Conservation (phyloP, 2,329 filamentous ascomycete species). For the Alternaria dauci region DNA sequence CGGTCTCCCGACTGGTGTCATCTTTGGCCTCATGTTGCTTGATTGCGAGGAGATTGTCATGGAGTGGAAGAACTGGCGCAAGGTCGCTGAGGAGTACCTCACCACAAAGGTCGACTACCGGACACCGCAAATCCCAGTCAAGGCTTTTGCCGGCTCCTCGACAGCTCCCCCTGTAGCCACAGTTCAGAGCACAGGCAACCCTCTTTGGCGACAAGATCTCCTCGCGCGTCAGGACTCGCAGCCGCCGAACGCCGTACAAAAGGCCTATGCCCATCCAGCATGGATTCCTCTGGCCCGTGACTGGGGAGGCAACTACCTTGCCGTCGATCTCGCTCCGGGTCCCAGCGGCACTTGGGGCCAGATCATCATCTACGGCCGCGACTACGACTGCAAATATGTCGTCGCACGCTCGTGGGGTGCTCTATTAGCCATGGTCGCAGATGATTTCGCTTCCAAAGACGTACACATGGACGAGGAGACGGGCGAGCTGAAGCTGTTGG, state of each 20-base stretch:
- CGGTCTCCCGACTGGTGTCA: conserved; percentile 86
- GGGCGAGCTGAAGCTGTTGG: conserved; percentile 87
- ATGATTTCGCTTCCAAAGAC: conserved; percentile 91
- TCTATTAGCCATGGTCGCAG: conserved; percentile 85
- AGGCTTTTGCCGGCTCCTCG: conserved; percentile 73
- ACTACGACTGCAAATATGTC: conserved; percentile 99
- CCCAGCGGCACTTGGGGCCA: conserved; percentile 93
- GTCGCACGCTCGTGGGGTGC: conserved; percentile 90
- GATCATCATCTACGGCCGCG: conserved; percentile 93
- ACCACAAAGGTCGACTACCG: conserved; percentile 63
- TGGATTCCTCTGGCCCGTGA: conserved; percentile 98
- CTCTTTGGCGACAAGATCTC: conserved; percentile 85
- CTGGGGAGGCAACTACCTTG: conserved; percentile 98
- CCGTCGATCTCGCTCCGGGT: conserved; percentile 89
- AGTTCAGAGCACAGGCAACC: conserved; percentile 62
- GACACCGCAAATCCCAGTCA: conserved; percentile 72
- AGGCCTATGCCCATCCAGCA: conserved; percentile 88
- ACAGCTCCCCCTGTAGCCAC: conserved; percentile 71
- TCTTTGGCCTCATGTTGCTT: conserved; percentile 93
- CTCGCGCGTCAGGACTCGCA: conserved; percentile 86
- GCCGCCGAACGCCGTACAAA: conserved; percentile 85
- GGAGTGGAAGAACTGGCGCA: conserved; percentile 96
- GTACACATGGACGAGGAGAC: conserved; percentile 93
- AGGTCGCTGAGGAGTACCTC: conserved; percentile 89
- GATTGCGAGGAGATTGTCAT: conserved; percentile 98